Percentiles rank a stretch among this genome's conserved stretches.
Evolutionary conservation across 2,329 filamentous ascomycete species (phyloP).

Genomic region (Zasmidium citrigriseum): DNA sequence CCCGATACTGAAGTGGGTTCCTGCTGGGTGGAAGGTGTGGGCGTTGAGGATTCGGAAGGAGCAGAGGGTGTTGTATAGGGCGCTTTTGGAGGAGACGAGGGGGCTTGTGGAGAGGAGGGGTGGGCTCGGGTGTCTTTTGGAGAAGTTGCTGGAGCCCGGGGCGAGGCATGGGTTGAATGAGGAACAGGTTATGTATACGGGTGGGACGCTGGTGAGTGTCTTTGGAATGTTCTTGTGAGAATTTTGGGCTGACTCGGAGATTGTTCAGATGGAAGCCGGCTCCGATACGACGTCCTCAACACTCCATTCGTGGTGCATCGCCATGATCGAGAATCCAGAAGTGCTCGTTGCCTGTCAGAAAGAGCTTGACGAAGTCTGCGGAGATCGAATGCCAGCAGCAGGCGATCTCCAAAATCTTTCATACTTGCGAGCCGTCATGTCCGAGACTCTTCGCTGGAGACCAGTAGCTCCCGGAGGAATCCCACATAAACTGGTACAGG

Average conservation of each 20-base stretch:
- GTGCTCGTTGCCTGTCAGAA: constrained; percentile 33
- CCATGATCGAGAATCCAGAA: constrained; percentile 33
- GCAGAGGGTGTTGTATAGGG: not conserved
- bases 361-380: constrained; percentile 35
- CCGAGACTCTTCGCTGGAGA: constrained; percentile 39
- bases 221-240: not conserved
- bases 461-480: constrained; percentile 31
- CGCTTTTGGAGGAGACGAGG: not conserved
- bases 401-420: constrained; percentile 34
- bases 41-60: not conserved
- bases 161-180: not conserved
- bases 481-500: constrained; percentile 45
- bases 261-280: not conserved
- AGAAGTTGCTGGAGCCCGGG: not conserved
- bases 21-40: not conserved
- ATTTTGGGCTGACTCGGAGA: not conserved
- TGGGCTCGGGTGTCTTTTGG: not conserved
- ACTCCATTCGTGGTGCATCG: constrained; percentile 23
- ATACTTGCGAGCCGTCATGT: constrained; percentile 36
- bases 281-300: not conserved
- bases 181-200: not conserved
- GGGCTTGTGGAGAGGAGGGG: not conserved
- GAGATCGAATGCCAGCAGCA: constrained; percentile 31
- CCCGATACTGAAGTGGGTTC: not conserved
- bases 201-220: not conserved